Percentiles rank a stretch among this genome's conserved stretches.
phyloP scores from a whole-genome alignment of 495 filamentous ascomycete species.

The Pseudomonodictys pantanalensis region DNA sequence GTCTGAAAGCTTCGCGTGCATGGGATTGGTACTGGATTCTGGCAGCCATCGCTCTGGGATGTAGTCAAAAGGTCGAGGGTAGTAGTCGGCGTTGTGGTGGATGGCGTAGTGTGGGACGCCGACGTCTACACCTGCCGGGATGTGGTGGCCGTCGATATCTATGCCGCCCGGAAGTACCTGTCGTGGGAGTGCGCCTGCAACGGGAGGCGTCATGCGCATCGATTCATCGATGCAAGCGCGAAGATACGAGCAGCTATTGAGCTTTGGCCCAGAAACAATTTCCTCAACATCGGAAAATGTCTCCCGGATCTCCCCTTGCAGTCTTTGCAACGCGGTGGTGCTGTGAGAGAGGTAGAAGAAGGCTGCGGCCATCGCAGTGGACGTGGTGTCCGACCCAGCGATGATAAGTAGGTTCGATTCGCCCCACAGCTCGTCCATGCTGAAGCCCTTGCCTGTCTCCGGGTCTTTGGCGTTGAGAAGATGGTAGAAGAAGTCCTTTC shows the following conservation, averaged over 20 bases:
- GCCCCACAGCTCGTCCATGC: conserved; percentile 38
- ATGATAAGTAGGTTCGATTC: conserved; percentile 43
- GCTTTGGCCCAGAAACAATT: conserved; percentile 49
- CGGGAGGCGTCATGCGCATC: conserved; percentile 65
- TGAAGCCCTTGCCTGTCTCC: conserved; percentile 40
- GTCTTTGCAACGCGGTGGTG: conserved; percentile 43
- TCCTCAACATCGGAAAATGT: conserved; percentile 54
- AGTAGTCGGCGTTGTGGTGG: conserved; percentile 34
- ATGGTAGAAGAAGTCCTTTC: conserved; percentile 42
- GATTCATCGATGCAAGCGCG: conserved; percentile 64
- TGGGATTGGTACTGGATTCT: conserved; percentile 11
- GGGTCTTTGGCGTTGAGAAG: conserved; percentile 40
- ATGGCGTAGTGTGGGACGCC: conserved; percentile 33
- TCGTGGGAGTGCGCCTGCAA: conserved; percentile 56
- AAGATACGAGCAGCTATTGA: conserved; percentile 53
- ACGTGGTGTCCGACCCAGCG: conserved; percentile 37
- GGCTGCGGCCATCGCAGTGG: conserved; percentile 51
- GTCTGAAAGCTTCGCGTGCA: conserved; percentile 4
- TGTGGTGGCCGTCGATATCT: conserved; percentile 51
- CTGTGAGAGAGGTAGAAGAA: conserved; percentile 64
- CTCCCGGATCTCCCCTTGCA: conserved; percentile 53
- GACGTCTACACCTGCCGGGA: conserved; percentile 49
- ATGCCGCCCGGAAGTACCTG: conserved; percentile 62
- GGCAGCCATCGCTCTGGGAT: conserved; percentile 34
- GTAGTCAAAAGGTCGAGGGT: conserved; percentile 30